phyloP scores from a whole-genome alignment of 2,329 filamentous ascomycete species.

The Diaporthe ampelina region DNA sequence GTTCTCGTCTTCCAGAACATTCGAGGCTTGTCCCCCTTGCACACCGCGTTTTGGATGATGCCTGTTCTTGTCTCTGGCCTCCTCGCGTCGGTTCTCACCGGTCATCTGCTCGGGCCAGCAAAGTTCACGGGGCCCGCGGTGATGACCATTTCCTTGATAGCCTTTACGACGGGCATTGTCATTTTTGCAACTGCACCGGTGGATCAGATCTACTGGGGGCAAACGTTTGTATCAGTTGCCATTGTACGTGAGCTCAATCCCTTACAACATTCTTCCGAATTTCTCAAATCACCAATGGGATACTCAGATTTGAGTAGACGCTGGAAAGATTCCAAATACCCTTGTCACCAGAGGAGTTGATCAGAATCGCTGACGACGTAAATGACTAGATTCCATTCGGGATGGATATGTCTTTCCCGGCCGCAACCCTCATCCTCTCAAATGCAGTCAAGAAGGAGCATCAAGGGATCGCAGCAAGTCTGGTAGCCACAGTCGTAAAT shows the following conservation, averaged over 20 bases:
- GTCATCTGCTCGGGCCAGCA: conserved; percentile 49
- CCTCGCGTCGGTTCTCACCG: conserved; percentile 51
- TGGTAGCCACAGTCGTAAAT: conserved; percentile 70
- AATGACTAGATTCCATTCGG: conserved; percentile 56
- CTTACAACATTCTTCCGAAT: background rate
- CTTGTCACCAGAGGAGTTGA: background rate
- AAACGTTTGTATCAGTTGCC: conserved; percentile 62
- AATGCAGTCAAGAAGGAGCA: conserved; percentile 52
- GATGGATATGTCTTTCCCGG: conserved; percentile 70
- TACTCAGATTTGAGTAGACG: no score
- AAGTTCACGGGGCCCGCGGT: conserved; percentile 47
- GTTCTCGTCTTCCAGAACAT: conserved; percentile 63
- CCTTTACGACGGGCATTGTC: conserved; percentile 46
- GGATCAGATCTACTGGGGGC: conserved; percentile 67
- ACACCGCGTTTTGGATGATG: conserved; percentile 50
- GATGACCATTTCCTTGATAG: conserved; percentile 46
- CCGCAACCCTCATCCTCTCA: conserved; percentile 65
- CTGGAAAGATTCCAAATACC: background rate
- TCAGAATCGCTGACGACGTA: background rate
- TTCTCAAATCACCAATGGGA: background rate
- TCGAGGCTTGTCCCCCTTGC: conserved; percentile 47
- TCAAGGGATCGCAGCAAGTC: conserved; percentile 53
- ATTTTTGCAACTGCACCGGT: conserved; percentile 54
- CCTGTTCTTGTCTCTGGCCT: conserved; percentile 47
- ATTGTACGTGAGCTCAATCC: conserved; percentile 44